phyloP scores from a whole-genome alignment of 805 yeast genomes.

The Clavispora phyllophila region DNA sequence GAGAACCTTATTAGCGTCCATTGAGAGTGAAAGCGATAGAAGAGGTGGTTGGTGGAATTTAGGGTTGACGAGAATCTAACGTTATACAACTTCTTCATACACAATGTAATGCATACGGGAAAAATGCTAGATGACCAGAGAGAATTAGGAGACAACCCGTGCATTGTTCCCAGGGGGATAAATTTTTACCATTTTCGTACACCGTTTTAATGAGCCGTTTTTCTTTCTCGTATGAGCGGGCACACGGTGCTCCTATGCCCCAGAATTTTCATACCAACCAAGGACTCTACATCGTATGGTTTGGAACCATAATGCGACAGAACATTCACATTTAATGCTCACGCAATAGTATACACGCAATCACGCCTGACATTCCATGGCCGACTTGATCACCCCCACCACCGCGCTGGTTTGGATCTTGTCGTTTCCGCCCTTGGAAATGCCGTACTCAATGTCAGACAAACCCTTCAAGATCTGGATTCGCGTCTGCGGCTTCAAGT shows the following conservation, averaged over 20 bases:
- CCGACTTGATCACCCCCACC: conserved; percentile 75
- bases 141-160: no score
- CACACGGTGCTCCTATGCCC: no score
- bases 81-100: neutral
- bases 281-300: no score
- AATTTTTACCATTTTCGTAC: no score
- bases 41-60: no score
- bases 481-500: conserved; percentile 59
- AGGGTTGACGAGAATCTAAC: neutral
- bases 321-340: neutral
- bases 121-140: no score
- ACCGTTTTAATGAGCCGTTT: no score
- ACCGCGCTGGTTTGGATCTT: conserved; percentile 86
- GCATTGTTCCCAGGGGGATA: no score
- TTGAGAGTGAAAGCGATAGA: neutral
- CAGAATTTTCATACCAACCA: no score
- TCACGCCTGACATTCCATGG: conserved; percentile 39
- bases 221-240: no score
- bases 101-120: neutral
- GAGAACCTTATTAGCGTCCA: conserved; percentile 15
- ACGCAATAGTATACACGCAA: neutral
- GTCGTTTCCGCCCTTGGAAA: conserved; percentile 89
- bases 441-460: conserved; percentile 85
- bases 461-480: conserved; percentile 63
- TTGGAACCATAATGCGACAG: neutral